phyloP scores from a whole-genome alignment of 208 protist species.

The Vickermania ingenoplastis region DNA sequence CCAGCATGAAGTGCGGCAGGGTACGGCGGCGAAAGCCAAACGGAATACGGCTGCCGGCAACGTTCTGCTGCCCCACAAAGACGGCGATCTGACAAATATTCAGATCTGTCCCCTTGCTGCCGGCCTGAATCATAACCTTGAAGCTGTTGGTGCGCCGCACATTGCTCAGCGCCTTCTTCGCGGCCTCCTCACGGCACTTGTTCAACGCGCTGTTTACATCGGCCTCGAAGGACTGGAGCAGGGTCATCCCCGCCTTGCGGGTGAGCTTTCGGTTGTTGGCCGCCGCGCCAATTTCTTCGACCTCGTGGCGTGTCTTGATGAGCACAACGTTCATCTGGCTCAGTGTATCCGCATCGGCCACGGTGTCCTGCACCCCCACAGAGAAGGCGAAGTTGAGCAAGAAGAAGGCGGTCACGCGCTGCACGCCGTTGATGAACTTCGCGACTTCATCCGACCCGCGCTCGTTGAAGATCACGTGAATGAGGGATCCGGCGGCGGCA shows the following conservation, averaged over 20 bases:
- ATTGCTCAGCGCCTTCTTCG: conserved; percentile 74
- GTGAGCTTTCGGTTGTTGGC: conserved; percentile 92
- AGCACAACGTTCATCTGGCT: conserved; percentile 90
- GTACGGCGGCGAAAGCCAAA: conserved; percentile 95
- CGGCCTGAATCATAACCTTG: conserved; percentile 95
- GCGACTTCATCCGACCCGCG: conserved; percentile 91
- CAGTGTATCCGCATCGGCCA: conserved; percentile 92
- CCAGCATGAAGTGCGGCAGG: conserved; percentile 98
- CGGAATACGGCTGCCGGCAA: conserved; percentile 98
- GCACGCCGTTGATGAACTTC: conserved; percentile 88
- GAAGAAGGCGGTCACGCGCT: conserved; percentile 97
- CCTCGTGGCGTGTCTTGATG: conserved; percentile 72
- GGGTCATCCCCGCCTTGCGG: conserved; percentile 90
- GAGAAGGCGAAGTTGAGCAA: conserved; percentile 94
- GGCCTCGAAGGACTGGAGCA: conserved; percentile 98
- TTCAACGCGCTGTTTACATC: conserved; percentile 95
- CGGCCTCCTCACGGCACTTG: conserved; percentile 87
- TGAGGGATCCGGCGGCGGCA: conserved; percentile 77
- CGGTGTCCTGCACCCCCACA: conserved; percentile 97
- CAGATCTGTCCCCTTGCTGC: conserved; percentile 97
- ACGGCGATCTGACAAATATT: conserved; percentile 99
- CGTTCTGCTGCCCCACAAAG: conserved; percentile 99
- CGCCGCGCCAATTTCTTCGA: conserved; percentile 87
- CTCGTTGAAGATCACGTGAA: conserved; percentile 98
- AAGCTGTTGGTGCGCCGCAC: conserved; percentile 91